These are phyloP conservation scores for Primulina eburnea DNA, from an alignment of 257 asterid genomes.

Conservation along the genomic window DNA sequence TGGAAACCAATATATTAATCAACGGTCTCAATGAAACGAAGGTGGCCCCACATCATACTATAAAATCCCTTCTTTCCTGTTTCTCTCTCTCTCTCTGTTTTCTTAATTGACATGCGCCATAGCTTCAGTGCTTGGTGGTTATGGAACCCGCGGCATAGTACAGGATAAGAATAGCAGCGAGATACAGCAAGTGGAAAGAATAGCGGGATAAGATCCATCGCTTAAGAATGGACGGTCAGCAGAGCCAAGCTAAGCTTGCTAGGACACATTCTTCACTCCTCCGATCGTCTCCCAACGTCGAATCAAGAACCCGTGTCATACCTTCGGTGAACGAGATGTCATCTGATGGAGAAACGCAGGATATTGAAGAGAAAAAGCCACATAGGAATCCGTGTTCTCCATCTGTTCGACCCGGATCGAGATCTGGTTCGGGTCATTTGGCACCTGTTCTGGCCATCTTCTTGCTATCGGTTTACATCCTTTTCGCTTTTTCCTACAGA, in stretches of 20 bases:
- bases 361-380: too few relatives aligned
- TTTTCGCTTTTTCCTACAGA: constrained; percentile 49
- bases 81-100: constrained; percentile 6
- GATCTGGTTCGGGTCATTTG: constrained; percentile 25
- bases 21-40: constrained; percentile 39
- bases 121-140: constrained; percentile 32
- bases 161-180: constrained; percentile 36
- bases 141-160: constrained; percentile 63
- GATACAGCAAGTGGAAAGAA: constrained; percentile 47
- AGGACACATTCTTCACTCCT: too few relatives aligned
- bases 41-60: constrained; percentile 37
- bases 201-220: background rate
- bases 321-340: too few relatives aligned
- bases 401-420: constrained; percentile 18
- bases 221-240: too few relatives aligned
- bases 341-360: too few relatives aligned
- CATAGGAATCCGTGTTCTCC: constrained; percentile 27
- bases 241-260: too few relatives aligned
- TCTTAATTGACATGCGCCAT: constrained; percentile 27
- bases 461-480: constrained; percentile 49
- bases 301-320: too few relatives aligned
- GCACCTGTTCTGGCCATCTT: constrained; percentile 46
- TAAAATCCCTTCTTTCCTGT: too few relatives aligned
- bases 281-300: too few relatives aligned
- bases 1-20: background rate